phyloP scores from a whole-genome alignment of 2,329 filamentous ascomycete species.

The Epichloe elymi region DNA sequence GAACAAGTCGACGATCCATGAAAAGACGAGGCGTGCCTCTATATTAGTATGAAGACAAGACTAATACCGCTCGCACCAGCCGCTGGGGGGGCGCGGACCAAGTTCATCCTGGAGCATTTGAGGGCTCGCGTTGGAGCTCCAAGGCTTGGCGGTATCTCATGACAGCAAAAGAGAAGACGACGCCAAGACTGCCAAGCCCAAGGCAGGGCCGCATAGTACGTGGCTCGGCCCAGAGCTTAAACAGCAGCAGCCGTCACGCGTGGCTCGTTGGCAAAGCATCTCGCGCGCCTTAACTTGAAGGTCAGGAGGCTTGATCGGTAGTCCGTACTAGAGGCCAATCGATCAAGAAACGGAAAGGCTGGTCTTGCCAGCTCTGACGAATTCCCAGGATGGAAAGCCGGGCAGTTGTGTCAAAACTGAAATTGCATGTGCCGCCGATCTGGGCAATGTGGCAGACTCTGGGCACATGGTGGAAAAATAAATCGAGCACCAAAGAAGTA shows the following conservation, averaged over 20 bases:
- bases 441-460: background rate
- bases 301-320: background rate
- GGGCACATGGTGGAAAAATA: no score
- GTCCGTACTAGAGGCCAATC: background rate
- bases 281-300: background rate
- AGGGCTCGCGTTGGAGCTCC: slow-evolving; percentile 5
- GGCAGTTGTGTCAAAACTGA: background rate
- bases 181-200: slow-evolving; percentile 12
- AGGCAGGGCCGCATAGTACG: slow-evolving; percentile 1
- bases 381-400: background rate
- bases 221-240: slow-evolving; percentile 1
- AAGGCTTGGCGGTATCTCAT: slow-evolving; percentile 10
- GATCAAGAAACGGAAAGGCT: background rate
- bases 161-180: slow-evolving; percentile 5
- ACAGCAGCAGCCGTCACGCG: background rate
- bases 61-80: background rate
- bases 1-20: background rate
- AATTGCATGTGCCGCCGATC: background rate
- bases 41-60: slow-evolving; percentile 1
- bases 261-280: background rate
- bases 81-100: background rate
- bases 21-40: background rate
- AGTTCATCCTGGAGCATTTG: slow-evolving; percentile 2
- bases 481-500: no score
- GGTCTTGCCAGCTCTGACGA: background rate